Base-by-base conservation (phyloP, 2,329 filamentous ascomycete species). In the Colletotrichum costaricense region DNA sequence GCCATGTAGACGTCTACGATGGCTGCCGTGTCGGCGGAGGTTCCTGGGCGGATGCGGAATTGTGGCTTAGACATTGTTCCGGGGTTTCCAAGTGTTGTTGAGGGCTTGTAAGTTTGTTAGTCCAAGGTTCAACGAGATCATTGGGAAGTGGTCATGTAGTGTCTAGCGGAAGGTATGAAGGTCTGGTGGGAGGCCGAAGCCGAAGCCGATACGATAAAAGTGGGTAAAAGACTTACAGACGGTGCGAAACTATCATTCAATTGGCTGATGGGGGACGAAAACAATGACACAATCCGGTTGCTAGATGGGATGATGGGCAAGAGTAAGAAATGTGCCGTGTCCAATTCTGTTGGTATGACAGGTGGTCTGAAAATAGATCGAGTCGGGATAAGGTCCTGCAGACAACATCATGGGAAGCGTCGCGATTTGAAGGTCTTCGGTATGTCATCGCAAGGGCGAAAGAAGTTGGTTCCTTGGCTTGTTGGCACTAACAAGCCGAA, bases 21-120 rank as follows among this genome's bases (percentile, higher is more conserved):
- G 67, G 73, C 74, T 24, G 72, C 63, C 35, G 81, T n/a, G 76
- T 84, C 82, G 59, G 78, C 75, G 46, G 71, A 74, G 28, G 73
- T 73, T 63, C 81, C 81, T 9, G 81, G 79, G 33, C 81, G 82
- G 75, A 84, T 65, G 63, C 65, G 75, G 68, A 77, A 79, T 33
- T 69, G 54, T 16, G 70, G 70, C 59, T 63, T 60, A 22, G 74
- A 60, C 73, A 73, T 73, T 19, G 19, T 71, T 62, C 58, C 33
- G 63, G 24, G 63, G n/a, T 46, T 14, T 35, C 19, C 19, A 9
- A 49, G 19, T 9, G 19, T 49, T 49, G 16, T 49, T 49, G 6
- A 19, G 16, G 16, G 6, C 38, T 19, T 42, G 14, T 7, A 42
- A 42, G 7, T 42, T 19, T 42, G 38, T 42, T 19, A 42, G 38